Conservation (phyloP, 176 grass and related monocot species). For the Otatea glauca region DNA sequence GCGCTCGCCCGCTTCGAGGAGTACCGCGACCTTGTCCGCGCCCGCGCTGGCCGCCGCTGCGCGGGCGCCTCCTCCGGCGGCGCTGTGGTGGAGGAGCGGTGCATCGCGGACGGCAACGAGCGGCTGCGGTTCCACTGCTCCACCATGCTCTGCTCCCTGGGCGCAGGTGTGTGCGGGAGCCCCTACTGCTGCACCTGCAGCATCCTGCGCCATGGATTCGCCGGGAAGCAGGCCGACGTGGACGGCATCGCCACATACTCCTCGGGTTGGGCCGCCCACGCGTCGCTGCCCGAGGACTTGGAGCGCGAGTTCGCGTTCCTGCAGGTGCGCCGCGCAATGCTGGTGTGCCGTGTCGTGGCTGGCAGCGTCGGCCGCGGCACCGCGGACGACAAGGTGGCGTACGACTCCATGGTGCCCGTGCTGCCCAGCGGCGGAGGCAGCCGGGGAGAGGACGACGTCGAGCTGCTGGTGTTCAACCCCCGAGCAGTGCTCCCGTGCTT, state of each 20-base stretch:
- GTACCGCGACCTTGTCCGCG: conserved; percentile 77
- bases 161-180: conserved; percentile 67
- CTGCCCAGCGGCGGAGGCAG: background rate
- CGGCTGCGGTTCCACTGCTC: conserved; percentile 89
- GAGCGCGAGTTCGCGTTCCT: conserved; percentile 80
- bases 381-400: conserved; percentile 49
- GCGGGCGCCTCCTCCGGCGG: background rate
- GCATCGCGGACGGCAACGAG: conserved; percentile 91
- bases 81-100: conserved; percentile 59
- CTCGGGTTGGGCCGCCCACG: conserved; percentile 68
- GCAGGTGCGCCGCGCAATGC: conserved; percentile 75
- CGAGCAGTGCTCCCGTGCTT: conserved; percentile 87
- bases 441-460: conserved; percentile 41
- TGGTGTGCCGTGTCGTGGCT: conserved; percentile 85
- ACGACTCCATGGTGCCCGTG: conserved; percentile 63
- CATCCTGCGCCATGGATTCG: conserved; percentile 75
- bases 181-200: conserved; percentile 77
- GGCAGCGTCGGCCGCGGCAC: conserved; percentile 57
- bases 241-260: conserved; percentile 76
- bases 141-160: conserved; percentile 69
- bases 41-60: conserved; percentile 51
- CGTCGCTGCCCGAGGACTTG: conserved; percentile 64
- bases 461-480: conserved; percentile 82
- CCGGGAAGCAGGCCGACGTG: conserved; percentile 78
- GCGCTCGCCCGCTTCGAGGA: conserved; percentile 76